Evolutionary conservation across 805 yeast species (phyloP), one percentile per base, ranked within the genome.

Genomic region (Schizosaccharomyces japonicus): DNA sequence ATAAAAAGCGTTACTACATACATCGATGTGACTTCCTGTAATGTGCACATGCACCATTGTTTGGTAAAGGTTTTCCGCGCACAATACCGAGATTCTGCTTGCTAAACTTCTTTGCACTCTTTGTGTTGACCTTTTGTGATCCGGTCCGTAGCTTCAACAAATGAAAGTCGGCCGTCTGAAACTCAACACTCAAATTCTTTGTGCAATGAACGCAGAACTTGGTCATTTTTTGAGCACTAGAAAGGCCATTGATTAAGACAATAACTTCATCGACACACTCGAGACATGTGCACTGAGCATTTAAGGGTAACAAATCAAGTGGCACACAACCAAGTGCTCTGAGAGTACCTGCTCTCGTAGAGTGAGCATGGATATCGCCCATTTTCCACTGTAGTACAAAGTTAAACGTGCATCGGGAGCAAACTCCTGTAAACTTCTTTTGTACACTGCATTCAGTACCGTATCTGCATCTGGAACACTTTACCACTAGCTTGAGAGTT

Each of bases 31-130:
- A 65, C 47, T 63, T 62, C 39, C 58, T 57, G 54, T 66, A 65
- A 50, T 65, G 69, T 36, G 52, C 50, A 50, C 69, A 65, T 2
- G 64, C 53, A 0, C 66, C 69, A 17, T 60, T 56, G 26, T 58
- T 49, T 3, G 68, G 66, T 39, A 65, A 53, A 2, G 67, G 61
- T 31, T 59, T 58, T 23, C 68, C 68, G 4, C 61, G 63, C 1
- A 55, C 54, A 23, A 64, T 52, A 3, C 58, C 57, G 15, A 63
- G 55, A 29, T 51, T 56, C 50, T 58, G 56, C 44, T 53, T 51
- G 15, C 48, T 44, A 28, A 46, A 42, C 21, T 50, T 49, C 33
- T 53, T 52, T n/a, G 52, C 39, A 15, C 49, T 45, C 33, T 53
- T 52, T n/a, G 52, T 34, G 15, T 49, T 45, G 6, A 52, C 52